A percentile compares a stretch with the other conserved stretches of the same genome.
These are phyloP conservation scores for Fragilaria crotonensis DNA, from an alignment of 108 stramenopile species.

Conservation along the genomic window DNA sequence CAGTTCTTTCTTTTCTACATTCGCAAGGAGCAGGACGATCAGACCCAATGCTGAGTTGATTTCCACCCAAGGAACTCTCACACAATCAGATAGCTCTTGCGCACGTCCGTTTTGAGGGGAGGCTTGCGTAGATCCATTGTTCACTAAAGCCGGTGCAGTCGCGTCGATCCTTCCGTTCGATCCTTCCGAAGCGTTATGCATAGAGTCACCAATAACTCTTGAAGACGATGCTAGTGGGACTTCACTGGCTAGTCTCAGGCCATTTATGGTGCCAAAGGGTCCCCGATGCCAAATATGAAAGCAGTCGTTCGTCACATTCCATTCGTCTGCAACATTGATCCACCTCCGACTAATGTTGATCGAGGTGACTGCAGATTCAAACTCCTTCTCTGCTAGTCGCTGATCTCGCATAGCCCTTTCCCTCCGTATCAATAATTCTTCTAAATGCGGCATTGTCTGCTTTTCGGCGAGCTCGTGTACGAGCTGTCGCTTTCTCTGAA, in stretches of 20 bases:
- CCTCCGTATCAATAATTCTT: background rate
- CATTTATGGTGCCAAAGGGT: conserved; percentile 80
- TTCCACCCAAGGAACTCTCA: conserved; percentile 65
- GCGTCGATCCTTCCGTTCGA: background rate
- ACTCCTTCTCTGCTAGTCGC: conserved; percentile 5
- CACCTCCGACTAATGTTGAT: background rate
- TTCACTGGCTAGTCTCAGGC: conserved; percentile 57
- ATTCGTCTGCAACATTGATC: conserved; percentile 21
- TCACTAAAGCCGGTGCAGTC: background rate
- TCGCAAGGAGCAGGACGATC: conserved; percentile 52
- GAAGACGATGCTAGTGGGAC: conserved; percentile 9
- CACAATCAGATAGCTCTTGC: background rate
- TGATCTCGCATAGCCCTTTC: background rate
- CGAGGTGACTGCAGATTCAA: background rate
- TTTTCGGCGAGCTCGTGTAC: background rate
- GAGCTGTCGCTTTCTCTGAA: background rate
- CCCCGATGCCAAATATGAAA: conserved; percentile 79
- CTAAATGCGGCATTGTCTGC: too few relatives aligned
- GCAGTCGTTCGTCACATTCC: conserved; percentile 68
- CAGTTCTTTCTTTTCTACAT: conserved; percentile 37
- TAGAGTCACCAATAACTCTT: background rate
- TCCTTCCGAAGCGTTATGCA: background rate
- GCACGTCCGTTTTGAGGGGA: background rate
- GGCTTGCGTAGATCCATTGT: background rate
- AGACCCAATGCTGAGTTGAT: conserved; percentile 80